Conservation (phyloP, 345 rosid genomes). For the Linum lewisii region DNA sequence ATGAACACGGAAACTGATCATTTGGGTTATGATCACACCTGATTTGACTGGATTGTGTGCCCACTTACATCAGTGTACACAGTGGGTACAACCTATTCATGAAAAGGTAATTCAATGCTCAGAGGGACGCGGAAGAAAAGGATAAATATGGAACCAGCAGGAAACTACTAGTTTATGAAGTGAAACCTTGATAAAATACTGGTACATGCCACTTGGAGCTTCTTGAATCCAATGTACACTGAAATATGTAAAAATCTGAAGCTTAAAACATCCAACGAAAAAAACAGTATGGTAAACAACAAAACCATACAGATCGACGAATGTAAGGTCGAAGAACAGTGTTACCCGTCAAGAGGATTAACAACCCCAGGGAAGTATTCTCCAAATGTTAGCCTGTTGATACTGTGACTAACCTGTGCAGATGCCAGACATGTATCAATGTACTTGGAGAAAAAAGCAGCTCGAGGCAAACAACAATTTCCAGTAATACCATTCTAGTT, state of each 20-base stretch:
- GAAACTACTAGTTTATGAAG: conserved; percentile 6
- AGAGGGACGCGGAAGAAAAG: background rate
- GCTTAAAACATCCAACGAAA: conserved; percentile 3
- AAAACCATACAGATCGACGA: background rate
- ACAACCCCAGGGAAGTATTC: conserved; percentile 84
- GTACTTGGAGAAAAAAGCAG: background rate
- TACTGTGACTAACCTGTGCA: conserved; percentile 75
- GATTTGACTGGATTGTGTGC: conserved; percentile 77
- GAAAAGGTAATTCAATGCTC: background rate
- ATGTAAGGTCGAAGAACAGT: conserved; percentile 8
- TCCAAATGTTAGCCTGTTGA: conserved; percentile 75
- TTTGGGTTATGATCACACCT: conserved; percentile 32
- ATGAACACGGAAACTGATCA: background rate
- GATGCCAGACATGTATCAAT: background rate
- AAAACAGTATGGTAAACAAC: background rate
- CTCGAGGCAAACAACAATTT: background rate
- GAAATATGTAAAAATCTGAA: conserved; percentile 12
- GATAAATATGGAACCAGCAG: background rate
- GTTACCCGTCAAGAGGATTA: conserved; percentile 93
- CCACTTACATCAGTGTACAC: conserved; percentile 72
- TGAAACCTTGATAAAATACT: conserved; percentile 84
- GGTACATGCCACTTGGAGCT: conserved; percentile 71
- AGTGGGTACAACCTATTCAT: conserved; percentile 83
- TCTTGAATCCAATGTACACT: conserved; percentile 79
- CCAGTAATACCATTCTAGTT: background rate